These are phyloP conservation scores for Aureobasidium sp. DNA, from an alignment of 2,329 filamentous ascomycete genomes.

Conservation along the genomic window DNA sequence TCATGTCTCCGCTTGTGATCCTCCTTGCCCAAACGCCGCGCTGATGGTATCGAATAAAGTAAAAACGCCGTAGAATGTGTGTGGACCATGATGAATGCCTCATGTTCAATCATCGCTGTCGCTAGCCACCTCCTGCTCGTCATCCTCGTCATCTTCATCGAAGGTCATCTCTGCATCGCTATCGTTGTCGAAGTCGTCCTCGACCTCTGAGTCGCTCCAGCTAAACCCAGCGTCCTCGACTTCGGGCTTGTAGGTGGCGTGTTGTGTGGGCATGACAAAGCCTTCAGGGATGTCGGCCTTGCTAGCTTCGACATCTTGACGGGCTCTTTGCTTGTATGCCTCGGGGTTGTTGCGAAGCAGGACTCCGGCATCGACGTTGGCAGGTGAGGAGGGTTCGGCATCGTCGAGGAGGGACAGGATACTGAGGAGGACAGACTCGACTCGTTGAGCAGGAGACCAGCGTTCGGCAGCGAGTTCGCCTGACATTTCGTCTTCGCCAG, in stretches of 20 bases:
- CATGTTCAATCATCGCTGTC: conserved; percentile 37
- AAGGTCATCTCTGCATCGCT: conserved; percentile 43
- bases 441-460: conserved; percentile 89
- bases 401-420: conserved; percentile 89
- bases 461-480: conserved; percentile 85
- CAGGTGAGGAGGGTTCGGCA: conserved; percentile 85
- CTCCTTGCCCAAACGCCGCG: conserved; percentile 1
- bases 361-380: conserved; percentile 89
- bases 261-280: conserved; percentile 72
- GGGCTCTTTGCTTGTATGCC: conserved; percentile 63
- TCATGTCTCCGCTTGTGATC: neutral
- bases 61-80: conserved; percentile 1
- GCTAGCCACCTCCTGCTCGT: conserved; percentile 53
- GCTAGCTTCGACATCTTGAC: conserved; percentile 62
- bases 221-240: conserved; percentile 61
- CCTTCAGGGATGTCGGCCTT: conserved; percentile 72
- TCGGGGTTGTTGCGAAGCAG: conserved; percentile 68
- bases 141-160: conserved; percentile 54
- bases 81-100: neutral
- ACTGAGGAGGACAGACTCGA: conserved; percentile 89
- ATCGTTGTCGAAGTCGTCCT: conserved; percentile 72
- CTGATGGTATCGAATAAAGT: conserved; percentile 8
- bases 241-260: conserved; percentile 54
- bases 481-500: conserved; percentile 87
- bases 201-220: conserved; percentile 50